Conservation (phyloP, 176 grass and related monocot genomes). For the Chrysopogon serrulatus region DNA sequence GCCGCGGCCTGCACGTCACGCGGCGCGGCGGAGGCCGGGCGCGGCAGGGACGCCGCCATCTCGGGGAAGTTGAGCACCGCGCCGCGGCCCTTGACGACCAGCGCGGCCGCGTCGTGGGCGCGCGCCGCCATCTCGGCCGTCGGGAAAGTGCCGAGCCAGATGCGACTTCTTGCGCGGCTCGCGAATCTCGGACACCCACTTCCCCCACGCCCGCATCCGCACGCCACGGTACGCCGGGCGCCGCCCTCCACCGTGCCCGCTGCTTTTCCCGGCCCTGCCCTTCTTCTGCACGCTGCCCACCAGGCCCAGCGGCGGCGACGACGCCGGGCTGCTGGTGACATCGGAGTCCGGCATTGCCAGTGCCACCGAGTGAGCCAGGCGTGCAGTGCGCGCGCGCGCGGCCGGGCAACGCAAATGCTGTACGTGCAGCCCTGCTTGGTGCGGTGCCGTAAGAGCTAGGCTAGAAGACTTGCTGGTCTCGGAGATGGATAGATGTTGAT, state of each 20-base stretch:
- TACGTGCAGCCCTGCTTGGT: neutral
- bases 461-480: neutral
- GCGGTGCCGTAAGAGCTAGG: neutral
- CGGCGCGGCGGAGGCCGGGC: slow-evolving; percentile 43
- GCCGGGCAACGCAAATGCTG: neutral
- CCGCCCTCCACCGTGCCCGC: neutral
- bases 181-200: slow-evolving; percentile 95
- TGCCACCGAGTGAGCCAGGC: too few species aligned
- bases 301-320: neutral
- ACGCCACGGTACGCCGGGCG: slow-evolving; percentile 67
- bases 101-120: slow-evolving; percentile 75
- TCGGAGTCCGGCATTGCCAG: slow-evolving; percentile 18
- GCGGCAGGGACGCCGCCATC: slow-evolving; percentile 48
- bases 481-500: neutral
- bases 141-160: slow-evolving; percentile 90
- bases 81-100: slow-evolving; percentile 58
- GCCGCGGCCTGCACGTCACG: slow-evolving; percentile 71
- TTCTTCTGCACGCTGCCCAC: neutral
- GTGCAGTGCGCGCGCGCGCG: too few species aligned
- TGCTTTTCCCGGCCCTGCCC: neutral
- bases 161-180: slow-evolving; percentile 94
- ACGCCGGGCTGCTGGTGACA: neutral
- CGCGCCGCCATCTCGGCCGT: slow-evolving; percentile 85
- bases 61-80: slow-evolving; percentile 70
- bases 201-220: slow-evolving; percentile 78